These are phyloP conservation scores for Infundibulicybe gibba DNA, from an alignment of 768 basidiomycete genomes.

Conservation along the genomic window DNA sequence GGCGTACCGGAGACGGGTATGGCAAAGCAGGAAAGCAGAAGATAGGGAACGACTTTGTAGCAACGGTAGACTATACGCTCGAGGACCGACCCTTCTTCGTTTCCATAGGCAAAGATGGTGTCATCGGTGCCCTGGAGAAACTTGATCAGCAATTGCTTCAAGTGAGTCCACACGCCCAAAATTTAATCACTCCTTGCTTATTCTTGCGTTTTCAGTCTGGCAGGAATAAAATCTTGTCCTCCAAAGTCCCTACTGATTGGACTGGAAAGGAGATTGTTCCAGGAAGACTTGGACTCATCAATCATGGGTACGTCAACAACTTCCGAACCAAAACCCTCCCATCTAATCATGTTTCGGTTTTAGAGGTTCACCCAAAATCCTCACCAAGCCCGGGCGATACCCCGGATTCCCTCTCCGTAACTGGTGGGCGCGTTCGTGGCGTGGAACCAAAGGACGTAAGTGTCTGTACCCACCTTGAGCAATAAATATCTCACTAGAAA, in stretches of 20 bases:
- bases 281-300: slow-evolving; percentile 70
- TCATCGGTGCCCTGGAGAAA: slow-evolving; percentile 66
- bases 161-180: slow-evolving; percentile 25
- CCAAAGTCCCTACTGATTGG: slow-evolving; percentile 69
- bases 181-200: slow-evolving; percentile 3
- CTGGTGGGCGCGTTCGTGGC: slow-evolving; percentile 82
- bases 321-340: not conserved
- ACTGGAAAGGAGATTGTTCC: slow-evolving; percentile 69
- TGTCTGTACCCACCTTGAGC: slow-evolving; percentile 7
- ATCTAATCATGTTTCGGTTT: not conserved
- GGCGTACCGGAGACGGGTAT: slow-evolving; percentile 7
- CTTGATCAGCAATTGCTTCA: slow-evolving; percentile 59
- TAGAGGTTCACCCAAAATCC: slow-evolving; percentile 72
- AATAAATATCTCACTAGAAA: slow-evolving; percentile 1
- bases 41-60: slow-evolving; percentile 36
- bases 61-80: slow-evolving; percentile 42
- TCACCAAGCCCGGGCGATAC: slow-evolving; percentile 75
- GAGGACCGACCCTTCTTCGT: slow-evolving; percentile 71
- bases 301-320: slow-evolving; percentile 45
- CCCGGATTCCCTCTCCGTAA: slow-evolving; percentile 73
- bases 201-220: slow-evolving; percentile 41
- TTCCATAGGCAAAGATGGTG: slow-evolving; percentile 59
- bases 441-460: slow-evolving; percentile 66
- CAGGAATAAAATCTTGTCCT: slow-evolving; percentile 54
- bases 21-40: slow-evolving; percentile 8